These are phyloP conservation scores for Wickerhamomyces sydowiorum DNA, from an alignment of 805 yeast species.

Conservation along the genomic window DNA sequence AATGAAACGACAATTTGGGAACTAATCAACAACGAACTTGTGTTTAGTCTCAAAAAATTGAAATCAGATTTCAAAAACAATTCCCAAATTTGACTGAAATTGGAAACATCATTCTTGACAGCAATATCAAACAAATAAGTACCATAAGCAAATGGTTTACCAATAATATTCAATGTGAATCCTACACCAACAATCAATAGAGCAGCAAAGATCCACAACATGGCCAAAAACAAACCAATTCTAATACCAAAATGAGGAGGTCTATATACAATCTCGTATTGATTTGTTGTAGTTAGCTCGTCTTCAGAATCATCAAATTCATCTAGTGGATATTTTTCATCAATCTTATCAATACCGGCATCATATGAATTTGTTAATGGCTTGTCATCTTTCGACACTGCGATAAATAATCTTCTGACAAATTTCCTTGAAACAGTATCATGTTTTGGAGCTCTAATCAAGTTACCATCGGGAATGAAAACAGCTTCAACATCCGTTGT, in stretches of 20 bases:
- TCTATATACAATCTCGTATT: constrained; percentile 73
- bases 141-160: constrained; percentile 15
- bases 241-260: constrained; percentile 74
- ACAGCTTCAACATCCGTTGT: constrained; percentile 40
- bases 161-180: constrained; percentile 18
- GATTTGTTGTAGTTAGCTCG: constrained; percentile 33
- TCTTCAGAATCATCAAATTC: constrained; percentile 37
- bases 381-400: constrained; percentile 76
- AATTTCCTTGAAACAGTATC: constrained; percentile 68
- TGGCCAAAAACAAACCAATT: constrained; percentile 34
- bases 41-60: constrained; percentile 1
- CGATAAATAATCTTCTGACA: constrained; percentile 64
- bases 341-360: constrained; percentile 21
- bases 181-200: constrained; percentile 21
- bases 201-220: constrained; percentile 43
- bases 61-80: background rate
- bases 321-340: constrained; percentile 28
- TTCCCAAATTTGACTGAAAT: background rate
- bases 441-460: constrained; percentile 80
- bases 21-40: constrained; percentile 15
- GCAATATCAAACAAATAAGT: background rate
- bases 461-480: constrained; percentile 76
- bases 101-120: background rate
- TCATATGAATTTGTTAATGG: constrained; percentile 35
- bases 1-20: constrained; percentile 11